Conservation (phyloP, 139 green algal species). For the Gonium pectorale region DNA sequence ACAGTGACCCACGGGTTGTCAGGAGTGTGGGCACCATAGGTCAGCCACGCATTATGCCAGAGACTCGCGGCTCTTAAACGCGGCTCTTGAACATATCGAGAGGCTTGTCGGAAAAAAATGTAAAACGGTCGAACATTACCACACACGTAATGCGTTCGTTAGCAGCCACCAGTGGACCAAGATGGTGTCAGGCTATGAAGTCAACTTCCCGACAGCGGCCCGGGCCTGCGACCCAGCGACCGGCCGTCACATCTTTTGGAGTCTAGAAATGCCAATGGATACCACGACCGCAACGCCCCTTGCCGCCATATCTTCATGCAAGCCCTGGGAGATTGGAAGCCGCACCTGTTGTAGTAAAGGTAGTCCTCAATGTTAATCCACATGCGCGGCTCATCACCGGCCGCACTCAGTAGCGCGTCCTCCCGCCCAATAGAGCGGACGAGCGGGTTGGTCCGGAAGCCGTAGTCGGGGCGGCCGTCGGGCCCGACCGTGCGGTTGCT, state of each 20-base stretch:
- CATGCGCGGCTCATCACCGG: conserved; percentile 68
- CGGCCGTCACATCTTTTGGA: neutral
- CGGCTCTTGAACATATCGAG: no score
- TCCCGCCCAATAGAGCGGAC: conserved; percentile 58
- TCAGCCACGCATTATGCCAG: no score
- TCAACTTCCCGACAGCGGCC: neutral
- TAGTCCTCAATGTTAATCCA: conserved; percentile 90
- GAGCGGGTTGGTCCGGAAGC: conserved; percentile 66
- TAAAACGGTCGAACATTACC: no score
- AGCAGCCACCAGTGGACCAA: neutral
- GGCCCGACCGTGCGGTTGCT: neutral
- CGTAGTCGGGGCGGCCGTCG: conserved; percentile 53
- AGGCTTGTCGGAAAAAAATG: no score
- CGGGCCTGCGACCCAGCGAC: neutral
- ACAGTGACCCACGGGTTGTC: no score
- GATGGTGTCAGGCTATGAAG: neutral
- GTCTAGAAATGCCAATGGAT: neutral
- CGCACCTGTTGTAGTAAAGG: conserved; percentile 65
- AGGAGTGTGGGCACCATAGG: no score
- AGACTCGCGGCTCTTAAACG: no score
- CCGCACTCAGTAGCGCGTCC: conserved; percentile 52
- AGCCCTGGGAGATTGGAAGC: no score
- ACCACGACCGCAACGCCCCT: no score
- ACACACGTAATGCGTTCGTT: no score
- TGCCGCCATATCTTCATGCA: no score